A percentile compares a stretch with the other conserved stretches of the same genome.
Evolutionary conservation across 2,329 filamentous ascomycete species (phyloP).

Genomic region (Metarhizium robertsii): DNA sequence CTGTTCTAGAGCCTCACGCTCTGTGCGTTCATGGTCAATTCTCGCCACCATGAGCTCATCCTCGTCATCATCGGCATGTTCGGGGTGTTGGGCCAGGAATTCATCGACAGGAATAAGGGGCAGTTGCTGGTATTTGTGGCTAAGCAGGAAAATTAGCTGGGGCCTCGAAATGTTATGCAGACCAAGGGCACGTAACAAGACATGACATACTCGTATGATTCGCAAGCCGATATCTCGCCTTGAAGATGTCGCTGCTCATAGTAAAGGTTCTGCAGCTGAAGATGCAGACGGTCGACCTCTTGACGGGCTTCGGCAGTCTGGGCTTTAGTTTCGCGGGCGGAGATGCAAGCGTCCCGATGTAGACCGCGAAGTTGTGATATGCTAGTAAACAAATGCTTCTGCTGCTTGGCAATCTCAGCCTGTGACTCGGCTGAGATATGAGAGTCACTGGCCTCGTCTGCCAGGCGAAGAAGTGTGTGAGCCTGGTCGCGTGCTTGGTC

Average conservation of each 20-base stretch:
- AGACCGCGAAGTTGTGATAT: slow-evolving; percentile 72
- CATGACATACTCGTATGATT: slow-evolving; percentile 72
- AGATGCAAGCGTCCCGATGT: slow-evolving; percentile 72
- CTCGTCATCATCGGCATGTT: slow-evolving; percentile 62
- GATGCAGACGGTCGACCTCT: slow-evolving; percentile 83
- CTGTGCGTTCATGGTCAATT: slow-evolving; percentile 81
- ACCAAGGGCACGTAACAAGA: background rate
- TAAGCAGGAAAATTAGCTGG: slow-evolving; percentile 22
- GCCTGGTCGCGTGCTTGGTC: slow-evolving; percentile 64
- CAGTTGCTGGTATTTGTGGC: slow-evolving; percentile 79
- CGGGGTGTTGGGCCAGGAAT: slow-evolving; percentile 68
- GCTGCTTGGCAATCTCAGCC: slow-evolving; percentile 59
- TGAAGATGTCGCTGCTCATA: slow-evolving; percentile 90
- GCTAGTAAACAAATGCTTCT: slow-evolving; percentile 71
- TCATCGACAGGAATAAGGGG: slow-evolving; percentile 77
- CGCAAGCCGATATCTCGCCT: slow-evolving; percentile 83
- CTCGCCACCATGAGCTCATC: slow-evolving; percentile 80
- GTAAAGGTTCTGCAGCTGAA: slow-evolving; percentile 90
- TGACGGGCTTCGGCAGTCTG: slow-evolving; percentile 78
- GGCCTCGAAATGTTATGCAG: background rate
- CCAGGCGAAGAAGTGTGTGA: slow-evolving; percentile 49
- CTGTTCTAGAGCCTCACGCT: slow-evolving; percentile 78
- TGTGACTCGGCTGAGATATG: slow-evolving; percentile 38
- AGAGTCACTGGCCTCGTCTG: slow-evolving; percentile 34
- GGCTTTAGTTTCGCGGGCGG: slow-evolving; percentile 76